A percentile compares a stretch with the other conserved stretches of the same genome.
These are phyloP conservation scores for Verticillium nonalfalfae DNA, from an alignment of 2,329 filamentous ascomycete genomes.

Conservation along the genomic window DNA sequence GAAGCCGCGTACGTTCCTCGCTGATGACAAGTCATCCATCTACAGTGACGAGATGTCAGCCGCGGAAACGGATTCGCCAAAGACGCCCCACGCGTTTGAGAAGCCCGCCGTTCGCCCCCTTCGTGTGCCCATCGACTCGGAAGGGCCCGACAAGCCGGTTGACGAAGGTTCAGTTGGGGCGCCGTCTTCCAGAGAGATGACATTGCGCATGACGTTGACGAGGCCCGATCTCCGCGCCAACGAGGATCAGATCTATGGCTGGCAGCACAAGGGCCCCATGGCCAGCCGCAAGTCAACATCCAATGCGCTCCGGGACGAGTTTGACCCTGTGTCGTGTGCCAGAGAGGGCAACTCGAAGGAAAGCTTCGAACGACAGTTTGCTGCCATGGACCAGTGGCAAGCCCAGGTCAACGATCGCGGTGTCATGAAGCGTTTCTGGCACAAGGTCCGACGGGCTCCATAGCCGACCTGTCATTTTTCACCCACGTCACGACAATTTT, in stretches of 20 bases:
- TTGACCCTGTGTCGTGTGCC: conserved; percentile 20
- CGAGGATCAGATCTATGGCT: conserved; percentile 67
- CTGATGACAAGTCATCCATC: conserved; percentile 50
- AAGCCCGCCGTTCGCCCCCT: conserved; percentile 23
- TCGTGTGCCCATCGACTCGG: conserved; percentile 37
- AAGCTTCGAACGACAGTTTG: conserved; percentile 46
- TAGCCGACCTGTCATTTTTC: not conserved
- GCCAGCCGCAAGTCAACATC: conserved; percentile 14
- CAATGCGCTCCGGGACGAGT: conserved; percentile 23
- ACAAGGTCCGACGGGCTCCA: conserved; percentile 45
- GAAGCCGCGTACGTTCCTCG: conserved; percentile 49
- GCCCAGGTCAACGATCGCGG: conserved; percentile 40
- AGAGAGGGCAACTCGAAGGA: conserved; percentile 37
- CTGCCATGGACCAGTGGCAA: conserved; percentile 46
- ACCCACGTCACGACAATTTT: not conserved
- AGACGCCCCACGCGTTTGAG: conserved; percentile 45
- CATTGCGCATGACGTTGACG: conserved; percentile 90
- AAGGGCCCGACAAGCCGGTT: not conserved
- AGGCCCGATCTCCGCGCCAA: conserved; percentile 76
- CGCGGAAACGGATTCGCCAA: conserved; percentile 53
- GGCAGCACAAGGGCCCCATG: conserved; percentile 39
- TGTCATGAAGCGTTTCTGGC: conserved; percentile 59
- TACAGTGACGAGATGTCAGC: conserved; percentile 50
- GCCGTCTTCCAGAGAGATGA: conserved; percentile 72
- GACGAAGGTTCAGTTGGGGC: not conserved